These are phyloP conservation scores for Rusavskia elegans DNA, from an alignment of 495 filamentous ascomycete genomes.

Conservation along the genomic window DNA sequence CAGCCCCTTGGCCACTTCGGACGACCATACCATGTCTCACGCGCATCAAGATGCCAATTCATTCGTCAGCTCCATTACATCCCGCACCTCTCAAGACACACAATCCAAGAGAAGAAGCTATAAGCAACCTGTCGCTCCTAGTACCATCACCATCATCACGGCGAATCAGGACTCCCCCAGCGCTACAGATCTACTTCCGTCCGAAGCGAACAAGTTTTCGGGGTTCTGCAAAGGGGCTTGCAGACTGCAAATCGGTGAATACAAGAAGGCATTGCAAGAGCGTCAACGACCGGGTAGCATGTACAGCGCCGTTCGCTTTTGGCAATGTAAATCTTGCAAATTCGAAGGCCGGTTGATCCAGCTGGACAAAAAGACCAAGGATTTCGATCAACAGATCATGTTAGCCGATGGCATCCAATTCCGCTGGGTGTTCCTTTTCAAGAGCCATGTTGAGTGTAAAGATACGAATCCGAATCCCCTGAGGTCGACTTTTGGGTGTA, in stretches of 20 bases:
- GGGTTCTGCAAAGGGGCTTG: constrained; percentile 39
- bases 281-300: constrained; percentile 21
- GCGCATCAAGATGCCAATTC: background rate
- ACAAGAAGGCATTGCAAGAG: constrained; percentile 21
- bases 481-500: constrained; percentile 24
- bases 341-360: constrained; percentile 23
- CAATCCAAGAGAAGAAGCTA: background rate
- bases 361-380: constrained; percentile 10
- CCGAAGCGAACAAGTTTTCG: constrained; percentile 27
- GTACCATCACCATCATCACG: background rate
- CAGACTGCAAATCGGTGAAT: constrained; percentile 24
- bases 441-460: constrained; percentile 26
- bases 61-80: background rate
- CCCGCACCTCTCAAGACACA: background rate
- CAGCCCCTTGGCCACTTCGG: background rate
- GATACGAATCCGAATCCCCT: constrained; percentile 2
- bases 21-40: background rate
- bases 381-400: constrained; percentile 18
- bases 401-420: constrained; percentile 24
- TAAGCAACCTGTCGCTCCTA: background rate
- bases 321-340: constrained; percentile 27
- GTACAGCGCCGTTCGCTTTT: constrained; percentile 19
- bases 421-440: constrained; percentile 34
- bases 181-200: constrained; percentile 15
- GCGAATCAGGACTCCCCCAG: constrained; percentile 2